These are phyloP conservation scores for Skeletonema marinoi DNA, from an alignment of 108 stramenopile species.

Conservation along the genomic window DNA sequence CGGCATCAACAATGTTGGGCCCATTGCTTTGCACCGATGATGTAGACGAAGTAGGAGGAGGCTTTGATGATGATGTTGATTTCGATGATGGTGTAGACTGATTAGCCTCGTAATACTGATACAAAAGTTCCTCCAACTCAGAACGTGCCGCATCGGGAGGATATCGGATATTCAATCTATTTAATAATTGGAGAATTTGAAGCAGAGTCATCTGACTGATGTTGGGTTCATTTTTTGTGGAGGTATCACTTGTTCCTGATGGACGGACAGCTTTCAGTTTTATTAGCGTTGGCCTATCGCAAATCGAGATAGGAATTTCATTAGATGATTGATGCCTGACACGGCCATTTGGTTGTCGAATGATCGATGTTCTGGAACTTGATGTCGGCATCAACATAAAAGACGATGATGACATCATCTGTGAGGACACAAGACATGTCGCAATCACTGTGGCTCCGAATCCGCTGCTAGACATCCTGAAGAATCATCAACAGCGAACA, in stretches of 20 bases:
- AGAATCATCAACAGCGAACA: not conserved
- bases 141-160: constrained; percentile 22
- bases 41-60: not conserved
- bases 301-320: not conserved
- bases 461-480: not conserved
- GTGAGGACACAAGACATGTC: not conserved
- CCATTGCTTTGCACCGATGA: not conserved
- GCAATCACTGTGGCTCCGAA: not conserved
- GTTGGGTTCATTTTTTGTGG: not conserved
- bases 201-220: not conserved
- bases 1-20: constrained; percentile 16
- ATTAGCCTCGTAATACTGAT: not conserved
- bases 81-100: not conserved
- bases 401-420: not conserved
- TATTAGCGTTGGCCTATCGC: not conserved
- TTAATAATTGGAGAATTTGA: constrained; percentile 19
- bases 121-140: constrained; percentile 23
- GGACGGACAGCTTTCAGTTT: not conserved
- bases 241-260: not conserved
- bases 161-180: constrained; percentile 29
- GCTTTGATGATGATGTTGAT: not conserved
- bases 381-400: not conserved
- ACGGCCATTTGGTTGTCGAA: not conserved
- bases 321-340: not conserved
- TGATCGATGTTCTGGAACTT: too few species aligned